phyloP scores from a whole-genome alignment of 164 flowering plant genomes.

The Nelumbo lutea region DNA sequence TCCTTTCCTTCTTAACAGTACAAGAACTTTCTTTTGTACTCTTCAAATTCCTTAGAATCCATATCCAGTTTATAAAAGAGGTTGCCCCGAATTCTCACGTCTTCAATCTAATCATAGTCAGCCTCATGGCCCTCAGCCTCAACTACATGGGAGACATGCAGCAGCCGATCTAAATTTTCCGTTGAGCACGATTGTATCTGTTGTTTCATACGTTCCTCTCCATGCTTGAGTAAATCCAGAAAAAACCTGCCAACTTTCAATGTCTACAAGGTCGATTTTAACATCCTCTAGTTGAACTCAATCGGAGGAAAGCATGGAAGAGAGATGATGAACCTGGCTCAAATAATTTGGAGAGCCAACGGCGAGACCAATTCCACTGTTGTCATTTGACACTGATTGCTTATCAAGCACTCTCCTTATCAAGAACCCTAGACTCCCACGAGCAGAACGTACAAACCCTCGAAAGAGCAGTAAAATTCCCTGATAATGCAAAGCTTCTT shows the following conservation, averaged over 20 bases:
- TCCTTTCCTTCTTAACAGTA: slow-evolving; percentile 41
- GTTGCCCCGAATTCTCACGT: slow-evolving; percentile 68
- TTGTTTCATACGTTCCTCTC: slow-evolving; percentile 19
- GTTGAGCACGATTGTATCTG: not conserved
- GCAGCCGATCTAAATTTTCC: slow-evolving; percentile 20
- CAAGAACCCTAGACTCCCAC: slow-evolving; percentile 9
- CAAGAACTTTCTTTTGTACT: slow-evolving; percentile 31
- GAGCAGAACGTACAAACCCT: slow-evolving; percentile 21
- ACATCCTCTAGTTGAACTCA: slow-evolving; percentile 18
- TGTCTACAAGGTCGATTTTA: slow-evolving; percentile 58
- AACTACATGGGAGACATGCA: not conserved
- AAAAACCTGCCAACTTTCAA: slow-evolving; percentile 64
- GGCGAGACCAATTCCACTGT: not conserved
- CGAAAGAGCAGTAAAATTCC: slow-evolving; percentile 12
- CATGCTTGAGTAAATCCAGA: slow-evolving; percentile 52
- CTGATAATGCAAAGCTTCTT: slow-evolving; percentile 11
- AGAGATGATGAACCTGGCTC: slow-evolving; percentile 17
- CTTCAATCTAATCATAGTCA: slow-evolving; percentile 71
- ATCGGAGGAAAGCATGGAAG: slow-evolving; percentile 30
- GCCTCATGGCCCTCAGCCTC: slow-evolving; percentile 18
- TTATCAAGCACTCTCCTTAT: slow-evolving; percentile 9
- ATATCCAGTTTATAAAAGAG: slow-evolving; percentile 75
- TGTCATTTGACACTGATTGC: not conserved
- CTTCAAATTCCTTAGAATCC: slow-evolving; percentile 77
- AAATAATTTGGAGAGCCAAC: slow-evolving; percentile 8